A percentile compares a stretch with the other conserved stretches of the same genome.
These are phyloP conservation scores for Hebeloma cylindrosporum DNA, from an alignment of 768 basidiomycete species.

Conservation along the genomic window DNA sequence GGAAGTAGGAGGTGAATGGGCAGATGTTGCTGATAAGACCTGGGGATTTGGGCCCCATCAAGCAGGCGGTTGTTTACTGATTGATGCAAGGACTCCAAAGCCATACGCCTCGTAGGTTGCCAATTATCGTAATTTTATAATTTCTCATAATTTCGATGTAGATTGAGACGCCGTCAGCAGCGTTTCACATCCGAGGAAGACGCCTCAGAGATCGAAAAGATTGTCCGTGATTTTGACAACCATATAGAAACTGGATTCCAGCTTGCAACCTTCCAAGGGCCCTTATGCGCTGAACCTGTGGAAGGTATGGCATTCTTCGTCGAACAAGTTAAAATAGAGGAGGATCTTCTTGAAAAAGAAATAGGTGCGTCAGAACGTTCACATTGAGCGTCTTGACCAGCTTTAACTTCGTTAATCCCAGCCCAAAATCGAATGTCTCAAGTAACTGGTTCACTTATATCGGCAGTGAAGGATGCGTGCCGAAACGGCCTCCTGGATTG, in stretches of 20 bases:
- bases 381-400: not conserved
- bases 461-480: conserved; percentile 86
- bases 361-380: conserved; percentile 66
- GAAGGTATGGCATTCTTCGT: conserved; percentile 92
- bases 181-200: conserved; percentile 32
- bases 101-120: conserved; percentile 55
- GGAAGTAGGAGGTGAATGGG: conserved; percentile 86
- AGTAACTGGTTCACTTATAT: conserved; percentile 87
- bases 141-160: conserved; percentile 26
- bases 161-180: conserved; percentile 54
- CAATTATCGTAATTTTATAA: not conserved
- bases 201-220: conserved; percentile 34
- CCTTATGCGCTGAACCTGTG: conserved; percentile 92
- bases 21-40: conserved; percentile 61
- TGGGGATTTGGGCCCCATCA: conserved; percentile 94
- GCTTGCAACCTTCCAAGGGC: conserved; percentile 91
- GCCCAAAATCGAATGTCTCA: conserved; percentile 81
- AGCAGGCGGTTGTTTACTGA: conserved; percentile 81
- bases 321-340: conserved; percentile 69
- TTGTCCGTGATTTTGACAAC: conserved; percentile 65
- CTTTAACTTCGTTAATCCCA: conserved; percentile 28
- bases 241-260: conserved; percentile 94
- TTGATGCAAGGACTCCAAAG: conserved; percentile 63
- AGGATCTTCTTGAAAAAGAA: conserved; percentile 59
- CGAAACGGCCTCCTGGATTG: conserved; percentile 90